Evolutionary conservation across 805 yeast species (phyloP), one percentile per base, ranked within the genome.

Genomic region (Lipomyces oligophaga): DNA sequence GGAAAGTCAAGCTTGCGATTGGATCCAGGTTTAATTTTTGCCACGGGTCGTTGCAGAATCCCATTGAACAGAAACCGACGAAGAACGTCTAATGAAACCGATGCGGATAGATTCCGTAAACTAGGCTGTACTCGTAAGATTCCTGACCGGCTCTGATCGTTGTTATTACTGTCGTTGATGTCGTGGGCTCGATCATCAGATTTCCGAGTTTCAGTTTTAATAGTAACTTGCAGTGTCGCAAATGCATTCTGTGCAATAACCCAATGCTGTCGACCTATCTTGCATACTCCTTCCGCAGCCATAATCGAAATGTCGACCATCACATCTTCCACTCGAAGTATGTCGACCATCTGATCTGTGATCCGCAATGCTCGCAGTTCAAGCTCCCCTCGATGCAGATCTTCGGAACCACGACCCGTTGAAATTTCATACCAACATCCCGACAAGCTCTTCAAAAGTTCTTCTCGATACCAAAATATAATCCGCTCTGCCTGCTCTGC

Each of bases 381-480:
- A 37, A 86, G 71, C 18, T 63, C 61, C 1, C 95, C 95, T 15
- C 11, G n/a, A n/a, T 44, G 47, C 6, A 22, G 25, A 3, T 20
- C 41, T 10, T 21, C 36, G 11, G 31, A 30, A 4, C 33, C 39
- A 27, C 18, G 40, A n/a, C n/a, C n/a, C n/a, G n/a, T n/a, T n/a
- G n/a, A n/a, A n/a, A n/a, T n/a, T 25, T 58, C 56, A 13, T 26
- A 24, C 98, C 98, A 90, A 2, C 63, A 58, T 2, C 95, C 96
- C 2, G 66, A 63, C 4, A 93, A 57, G 13, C 69, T 68, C 37
- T 74, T 70, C 42, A 90, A 67, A 1, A 93, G 62, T 50, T 74
- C 73, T 46, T 83, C 79, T 47, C 95, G 68, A 53, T 83, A 76
- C 98, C 98, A 90, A 63, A 88, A 93, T 2, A 77, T 67, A 51